These are phyloP conservation scores for Saprolegnia diclina DNA, from an alignment of 352 stramenopile species.

Conservation along the genomic window DNA sequence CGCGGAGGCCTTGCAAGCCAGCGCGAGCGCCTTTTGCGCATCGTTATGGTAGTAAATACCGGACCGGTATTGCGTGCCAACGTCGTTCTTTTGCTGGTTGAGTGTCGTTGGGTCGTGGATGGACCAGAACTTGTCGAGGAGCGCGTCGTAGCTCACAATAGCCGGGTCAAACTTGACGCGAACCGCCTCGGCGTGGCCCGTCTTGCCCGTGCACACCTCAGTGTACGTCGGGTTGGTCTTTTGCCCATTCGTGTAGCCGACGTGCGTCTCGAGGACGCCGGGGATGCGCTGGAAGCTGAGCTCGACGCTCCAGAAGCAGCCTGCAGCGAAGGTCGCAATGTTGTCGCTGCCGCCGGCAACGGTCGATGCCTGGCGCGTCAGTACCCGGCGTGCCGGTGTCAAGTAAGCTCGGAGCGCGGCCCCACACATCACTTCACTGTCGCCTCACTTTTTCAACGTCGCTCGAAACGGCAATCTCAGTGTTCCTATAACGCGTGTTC, in stretches of 20 bases:
- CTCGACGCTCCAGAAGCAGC: conserved; percentile 98
- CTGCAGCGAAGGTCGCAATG: conserved; percentile 91
- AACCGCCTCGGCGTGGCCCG: conserved; percentile 93
- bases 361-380: background rate
- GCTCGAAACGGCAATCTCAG: no score
- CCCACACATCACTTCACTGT: background rate
- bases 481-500: background rate
- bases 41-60: conserved; percentile 93
- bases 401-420: background rate
- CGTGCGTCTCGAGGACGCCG: conserved; percentile 87
- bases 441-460: no score
- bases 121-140: conserved; percentile 77
- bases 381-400: background rate
- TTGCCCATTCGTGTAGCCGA: conserved; percentile 79
- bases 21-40: conserved; percentile 68
- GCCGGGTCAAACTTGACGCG: conserved; percentile 88
- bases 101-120: conserved; percentile 92
- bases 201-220: conserved; percentile 89
- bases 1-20: conserved; percentile 54
- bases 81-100: conserved; percentile 82
- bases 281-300: conserved; percentile 92
- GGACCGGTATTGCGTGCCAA: conserved; percentile 93
- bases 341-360: background rate
- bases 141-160: conserved; percentile 69
- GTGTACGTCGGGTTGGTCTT: conserved; percentile 91